Conservation (phyloP, 495 filamentous ascomycete genomes). For the Penicillium goetzii region DNA sequence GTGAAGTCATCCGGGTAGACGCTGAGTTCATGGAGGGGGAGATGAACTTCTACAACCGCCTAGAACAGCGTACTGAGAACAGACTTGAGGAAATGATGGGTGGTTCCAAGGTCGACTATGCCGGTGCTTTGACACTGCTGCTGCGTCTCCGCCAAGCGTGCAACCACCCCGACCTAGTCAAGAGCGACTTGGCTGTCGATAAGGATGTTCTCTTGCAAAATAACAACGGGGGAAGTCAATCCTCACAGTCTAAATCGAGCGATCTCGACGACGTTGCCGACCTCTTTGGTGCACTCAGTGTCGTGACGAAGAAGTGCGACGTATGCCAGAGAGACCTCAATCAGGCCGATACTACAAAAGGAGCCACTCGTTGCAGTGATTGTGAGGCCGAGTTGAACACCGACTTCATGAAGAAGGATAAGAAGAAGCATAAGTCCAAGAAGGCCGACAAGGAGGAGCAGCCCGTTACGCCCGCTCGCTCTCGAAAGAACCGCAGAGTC, state of each 20-base stretch:
- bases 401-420: conserved; percentile 43
- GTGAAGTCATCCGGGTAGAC: conserved; percentile 80
- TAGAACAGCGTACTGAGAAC: conserved; percentile 82
- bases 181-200: conserved; percentile 81
- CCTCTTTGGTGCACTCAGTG: conserved; percentile 79
- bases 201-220: conserved; percentile 78
- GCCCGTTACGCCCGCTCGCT: conserved; percentile 38
- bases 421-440: conserved; percentile 53
- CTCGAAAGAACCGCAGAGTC: conserved; percentile 54
- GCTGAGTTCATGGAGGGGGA: conserved; percentile 81
- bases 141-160: conserved; percentile 89
- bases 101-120: conserved; percentile 71
- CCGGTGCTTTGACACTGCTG: conserved; percentile 83
- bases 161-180: conserved; percentile 88
- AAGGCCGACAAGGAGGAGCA: conserved; percentile 39
- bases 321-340: conserved; percentile 78
- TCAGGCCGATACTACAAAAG: conserved; percentile 56
- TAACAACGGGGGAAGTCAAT: conserved; percentile 46
- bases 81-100: conserved; percentile 88
- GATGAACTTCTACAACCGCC: conserved; percentile 77
- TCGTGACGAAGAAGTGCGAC: conserved; percentile 83
- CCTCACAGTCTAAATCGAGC: conserved; percentile 52
- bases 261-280: conserved; percentile 84
- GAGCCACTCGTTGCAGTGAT: conserved; percentile 68
- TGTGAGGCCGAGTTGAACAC: conserved; percentile 70